Evolutionary conservation across 2,329 filamentous ascomycete genomes (phyloP).

Genomic region (Monilinia fructicola): DNA sequence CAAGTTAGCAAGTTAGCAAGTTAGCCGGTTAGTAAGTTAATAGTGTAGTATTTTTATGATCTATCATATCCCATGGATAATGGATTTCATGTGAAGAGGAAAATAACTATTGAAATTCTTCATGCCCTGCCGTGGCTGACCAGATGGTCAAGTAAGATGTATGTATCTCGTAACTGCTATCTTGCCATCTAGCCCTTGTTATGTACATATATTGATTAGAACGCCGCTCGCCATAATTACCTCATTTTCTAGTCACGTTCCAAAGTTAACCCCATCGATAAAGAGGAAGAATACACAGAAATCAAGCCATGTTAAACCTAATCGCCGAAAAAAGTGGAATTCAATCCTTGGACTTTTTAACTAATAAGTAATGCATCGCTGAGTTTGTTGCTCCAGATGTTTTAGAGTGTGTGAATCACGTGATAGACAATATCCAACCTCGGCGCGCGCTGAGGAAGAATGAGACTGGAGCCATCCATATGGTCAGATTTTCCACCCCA

Average conservation of each 20-base stretch:
- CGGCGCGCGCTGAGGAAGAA: neutral
- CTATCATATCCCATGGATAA: conserved; percentile 1
- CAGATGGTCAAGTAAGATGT: neutral
- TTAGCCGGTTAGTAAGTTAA: too few relatives aligned
- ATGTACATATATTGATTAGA: conserved; percentile 1
- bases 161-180: conserved; percentile 8
- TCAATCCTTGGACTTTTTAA: neutral
- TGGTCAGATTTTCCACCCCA: conserved; percentile 1
- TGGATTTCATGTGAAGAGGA: neutral
- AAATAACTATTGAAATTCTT: neutral
- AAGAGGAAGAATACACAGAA: neutral
- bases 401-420: neutral
- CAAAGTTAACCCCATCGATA: neutral
- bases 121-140: neutral
- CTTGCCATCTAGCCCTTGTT: neutral
- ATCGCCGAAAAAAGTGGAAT: neutral
- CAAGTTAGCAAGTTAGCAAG: too few relatives aligned
- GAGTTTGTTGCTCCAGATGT: neutral
- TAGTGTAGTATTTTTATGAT: conserved; percentile 10
- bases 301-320: neutral
- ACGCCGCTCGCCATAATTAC: conserved; percentile 7
- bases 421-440: neutral
- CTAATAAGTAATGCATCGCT: conserved; percentile 5
- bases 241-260: conserved; percentile 1
- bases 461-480: conserved; percentile 9